Conservation (phyloP, 1,284 basidiomycete genomes). For the Puccinia novopanici region DNA sequence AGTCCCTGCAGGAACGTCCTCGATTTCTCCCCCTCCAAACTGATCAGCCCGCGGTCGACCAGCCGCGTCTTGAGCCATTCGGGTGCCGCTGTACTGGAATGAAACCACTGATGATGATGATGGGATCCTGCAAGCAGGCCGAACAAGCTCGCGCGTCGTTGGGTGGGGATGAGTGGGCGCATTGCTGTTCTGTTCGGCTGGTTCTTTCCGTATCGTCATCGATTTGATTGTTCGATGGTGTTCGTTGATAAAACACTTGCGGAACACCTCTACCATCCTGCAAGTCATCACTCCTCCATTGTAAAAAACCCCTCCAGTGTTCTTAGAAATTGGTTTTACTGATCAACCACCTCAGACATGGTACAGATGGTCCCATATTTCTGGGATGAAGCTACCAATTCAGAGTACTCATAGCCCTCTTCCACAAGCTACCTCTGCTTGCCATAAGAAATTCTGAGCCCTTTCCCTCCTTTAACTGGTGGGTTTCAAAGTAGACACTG, state of each 20-base stretch:
- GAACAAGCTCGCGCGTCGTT: background rate
- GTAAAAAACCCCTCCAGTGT: too few relatives aligned
- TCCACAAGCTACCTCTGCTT: too few relatives aligned
- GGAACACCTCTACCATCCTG: too few relatives aligned
- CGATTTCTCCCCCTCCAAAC: conserved; percentile 27
- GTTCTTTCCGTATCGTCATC: background rate
- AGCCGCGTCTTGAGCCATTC: conserved; percentile 41
- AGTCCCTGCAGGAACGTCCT: conserved; percentile 42
- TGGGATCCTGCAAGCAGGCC: background rate
- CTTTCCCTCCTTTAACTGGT: too few relatives aligned
- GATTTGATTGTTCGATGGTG: background rate
- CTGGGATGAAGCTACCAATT: too few relatives aligned
- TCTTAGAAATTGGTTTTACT: too few relatives aligned
- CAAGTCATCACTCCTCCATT: too few relatives aligned
- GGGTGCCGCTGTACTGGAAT: background rate
- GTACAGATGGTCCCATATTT: too few relatives aligned
- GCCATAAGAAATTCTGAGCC: too few relatives aligned
- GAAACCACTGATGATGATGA: background rate
- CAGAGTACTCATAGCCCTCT: too few relatives aligned
- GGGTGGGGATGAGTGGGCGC: conserved; percentile 9
- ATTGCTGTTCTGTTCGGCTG: background rate
- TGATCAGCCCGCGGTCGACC: conserved; percentile 16
- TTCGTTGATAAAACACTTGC: background rate
- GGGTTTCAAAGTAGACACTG: too few relatives aligned
- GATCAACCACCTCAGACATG: too few relatives aligned